Conservation (phyloP, 495 filamentous ascomycete species). For the Lichina pygmaea region DNA sequence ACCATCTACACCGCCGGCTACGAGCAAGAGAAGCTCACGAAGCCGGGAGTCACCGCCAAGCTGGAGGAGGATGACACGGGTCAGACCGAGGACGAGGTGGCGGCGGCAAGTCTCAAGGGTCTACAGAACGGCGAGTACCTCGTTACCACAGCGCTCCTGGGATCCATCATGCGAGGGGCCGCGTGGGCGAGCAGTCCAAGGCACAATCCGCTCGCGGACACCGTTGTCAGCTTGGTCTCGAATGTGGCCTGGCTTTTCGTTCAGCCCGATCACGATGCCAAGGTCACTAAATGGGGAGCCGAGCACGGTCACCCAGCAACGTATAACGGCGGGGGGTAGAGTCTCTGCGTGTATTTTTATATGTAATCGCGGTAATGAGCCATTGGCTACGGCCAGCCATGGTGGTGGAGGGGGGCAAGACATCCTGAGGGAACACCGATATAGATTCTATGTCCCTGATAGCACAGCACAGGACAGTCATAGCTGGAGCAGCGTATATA, state of each 20-base stretch:
- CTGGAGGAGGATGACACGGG: conserved; percentile 60
- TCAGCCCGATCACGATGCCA: conserved; percentile 26
- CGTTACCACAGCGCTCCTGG: conserved; percentile 42
- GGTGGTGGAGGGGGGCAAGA: too few species aligned
- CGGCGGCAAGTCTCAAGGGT: conserved; percentile 34
- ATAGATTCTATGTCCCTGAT: too few species aligned
- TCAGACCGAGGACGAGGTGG: conserved; percentile 56
- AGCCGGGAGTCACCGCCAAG: conserved; percentile 55
- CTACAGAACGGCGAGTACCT: conserved; percentile 61
- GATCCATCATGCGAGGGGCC: conserved; percentile 36
- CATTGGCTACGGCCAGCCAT: too few species aligned
- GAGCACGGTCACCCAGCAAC: conserved; percentile 19
- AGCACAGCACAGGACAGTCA: too few species aligned
- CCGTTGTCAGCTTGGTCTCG: conserved; percentile 26
- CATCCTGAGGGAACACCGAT: too few species aligned
- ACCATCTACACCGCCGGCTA: conserved; percentile 53
- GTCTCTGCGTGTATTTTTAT: too few species aligned
- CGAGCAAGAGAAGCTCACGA: conserved; percentile 52
- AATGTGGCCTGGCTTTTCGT: conserved; percentile 33
- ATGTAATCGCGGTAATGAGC: too few species aligned
- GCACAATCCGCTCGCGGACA: conserved; percentile 34
- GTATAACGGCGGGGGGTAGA: neutral
- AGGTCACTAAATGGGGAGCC: conserved; percentile 29
- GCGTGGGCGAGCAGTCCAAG: conserved; percentile 26
- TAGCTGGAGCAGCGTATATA: too few species aligned